Evolutionary conservation across 495 filamentous ascomycete genomes (phyloP).

Genomic region (Hypoxylon intermedium): DNA sequence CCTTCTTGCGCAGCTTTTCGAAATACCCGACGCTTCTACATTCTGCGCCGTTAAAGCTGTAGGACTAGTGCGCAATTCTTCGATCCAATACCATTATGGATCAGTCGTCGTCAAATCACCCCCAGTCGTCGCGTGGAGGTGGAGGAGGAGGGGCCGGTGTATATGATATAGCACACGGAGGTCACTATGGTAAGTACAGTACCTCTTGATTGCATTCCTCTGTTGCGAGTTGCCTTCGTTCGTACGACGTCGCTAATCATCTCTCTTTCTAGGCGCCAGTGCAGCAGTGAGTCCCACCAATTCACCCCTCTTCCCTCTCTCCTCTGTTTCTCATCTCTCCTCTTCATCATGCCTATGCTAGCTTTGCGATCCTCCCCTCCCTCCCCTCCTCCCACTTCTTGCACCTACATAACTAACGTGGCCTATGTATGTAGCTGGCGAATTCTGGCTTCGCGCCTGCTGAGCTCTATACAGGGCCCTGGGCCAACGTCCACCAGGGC

Average conservation of each 20-base stretch:
- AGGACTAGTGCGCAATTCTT: slow-evolving; percentile 28
- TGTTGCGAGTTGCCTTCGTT: slow-evolving; percentile 38
- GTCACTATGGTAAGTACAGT: slow-evolving; percentile 83
- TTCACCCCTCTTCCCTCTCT: slow-evolving; percentile 5
- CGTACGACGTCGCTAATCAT: slow-evolving; percentile 49
- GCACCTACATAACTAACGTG: slow-evolving; percentile 19
- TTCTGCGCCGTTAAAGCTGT: slow-evolving; percentile 24
- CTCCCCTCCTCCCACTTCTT: slow-evolving; percentile 6
- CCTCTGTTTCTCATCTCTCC: neutral
- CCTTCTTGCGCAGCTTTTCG: slow-evolving; percentile 22
- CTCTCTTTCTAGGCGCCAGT: slow-evolving; percentile 70
- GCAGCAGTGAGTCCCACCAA: slow-evolving; percentile 69
- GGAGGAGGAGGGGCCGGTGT: slow-evolving; percentile 60
- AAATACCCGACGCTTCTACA: slow-evolving; percentile 31
- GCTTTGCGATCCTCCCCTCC: neutral
- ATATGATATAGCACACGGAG: slow-evolving; percentile 82
- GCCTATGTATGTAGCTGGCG: slow-evolving; percentile 63
- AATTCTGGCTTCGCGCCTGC: slow-evolving; percentile 82
- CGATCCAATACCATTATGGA: slow-evolving; percentile 57
- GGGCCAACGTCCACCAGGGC: slow-evolving; percentile 98
- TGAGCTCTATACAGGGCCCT: slow-evolving; percentile 89
- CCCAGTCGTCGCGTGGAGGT: slow-evolving; percentile 61
- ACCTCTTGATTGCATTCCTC: slow-evolving; percentile 33
- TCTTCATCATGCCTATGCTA: too few relatives aligned
- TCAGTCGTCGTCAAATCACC: slow-evolving; percentile 58